phyloP scores from a whole-genome alignment of 331 rosid species.

The Quercus lobata region DNA sequence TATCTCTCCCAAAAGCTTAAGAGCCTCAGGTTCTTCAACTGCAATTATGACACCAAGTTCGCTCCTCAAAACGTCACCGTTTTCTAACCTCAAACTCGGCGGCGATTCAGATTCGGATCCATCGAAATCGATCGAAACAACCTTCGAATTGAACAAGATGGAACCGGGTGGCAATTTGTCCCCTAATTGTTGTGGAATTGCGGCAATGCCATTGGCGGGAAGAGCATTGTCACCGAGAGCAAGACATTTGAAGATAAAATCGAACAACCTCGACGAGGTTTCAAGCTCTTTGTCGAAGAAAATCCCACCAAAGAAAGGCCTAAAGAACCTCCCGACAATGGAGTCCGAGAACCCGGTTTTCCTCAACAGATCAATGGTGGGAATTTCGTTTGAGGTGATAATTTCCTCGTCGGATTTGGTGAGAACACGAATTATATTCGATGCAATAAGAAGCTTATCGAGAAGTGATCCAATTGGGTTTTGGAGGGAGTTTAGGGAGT shows the following conservation, averaged over 20 bases:
- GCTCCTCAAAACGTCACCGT: constrained; percentile 49
- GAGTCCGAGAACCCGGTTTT: constrained; percentile 59
- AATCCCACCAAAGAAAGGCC: constrained; percentile 73
- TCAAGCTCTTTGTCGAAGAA: constrained; percentile 62
- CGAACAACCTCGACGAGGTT: constrained; percentile 68
- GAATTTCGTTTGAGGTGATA: constrained; percentile 30
- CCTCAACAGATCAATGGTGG: constrained; percentile 48
- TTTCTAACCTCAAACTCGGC: constrained; percentile 45
- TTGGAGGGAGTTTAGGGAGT: constrained; percentile 45
- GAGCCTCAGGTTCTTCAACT: constrained; percentile 58
- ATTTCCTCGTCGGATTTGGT: constrained; percentile 48
- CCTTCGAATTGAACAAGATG: constrained; percentile 44
- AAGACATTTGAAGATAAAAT: constrained; percentile 80
- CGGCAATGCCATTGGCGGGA: constrained; percentile 63
- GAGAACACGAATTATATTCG: constrained; percentile 45
- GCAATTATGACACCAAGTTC: constrained; percentile 70
- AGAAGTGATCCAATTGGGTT: constrained; percentile 63
- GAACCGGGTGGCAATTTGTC: constrained; percentile 48
- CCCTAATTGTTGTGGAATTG: constrained; percentile 66
- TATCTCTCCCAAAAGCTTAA: constrained; percentile 26
- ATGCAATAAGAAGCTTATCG: constrained; percentile 60
- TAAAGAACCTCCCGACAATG: constrained; percentile 53
- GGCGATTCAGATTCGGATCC: not conserved
- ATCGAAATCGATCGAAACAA: constrained; percentile 35
- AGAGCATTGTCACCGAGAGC: constrained; percentile 78